Conservation (phyloP, 2,329 filamentous ascomycete genomes). For the Coniochaeta pulveracea region DNA sequence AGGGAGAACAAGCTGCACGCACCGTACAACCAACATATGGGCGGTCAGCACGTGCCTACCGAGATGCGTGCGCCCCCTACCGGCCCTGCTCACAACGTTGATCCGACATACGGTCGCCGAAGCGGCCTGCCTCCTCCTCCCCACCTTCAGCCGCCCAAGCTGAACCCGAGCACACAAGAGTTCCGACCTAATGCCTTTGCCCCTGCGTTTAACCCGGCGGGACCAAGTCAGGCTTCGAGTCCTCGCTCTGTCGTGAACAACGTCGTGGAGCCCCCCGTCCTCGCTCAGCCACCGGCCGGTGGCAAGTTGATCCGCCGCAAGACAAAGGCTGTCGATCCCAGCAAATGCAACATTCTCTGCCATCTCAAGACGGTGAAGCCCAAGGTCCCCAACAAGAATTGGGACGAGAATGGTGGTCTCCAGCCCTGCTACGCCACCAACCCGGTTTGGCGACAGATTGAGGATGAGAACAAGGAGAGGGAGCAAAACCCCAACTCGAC, state of each 20-base stretch:
- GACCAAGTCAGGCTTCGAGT: constrained; percentile 59
- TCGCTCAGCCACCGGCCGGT: constrained; percentile 22
- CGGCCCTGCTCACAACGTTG: constrained; percentile 51
- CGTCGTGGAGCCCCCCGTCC: constrained; percentile 19
- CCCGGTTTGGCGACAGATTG: constrained; percentile 69
- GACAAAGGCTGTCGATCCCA: constrained; percentile 58
- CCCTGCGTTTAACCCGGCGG: constrained; percentile 65
- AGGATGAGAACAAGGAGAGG: constrained; percentile 63
- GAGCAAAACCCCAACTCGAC: constrained; percentile 35
- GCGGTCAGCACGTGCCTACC: constrained; percentile 38
- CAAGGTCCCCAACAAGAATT: constrained; percentile 47
- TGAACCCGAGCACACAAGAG: constrained; percentile 60
- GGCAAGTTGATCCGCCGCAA: constrained; percentile 56
- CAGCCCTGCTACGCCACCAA: constrained; percentile 73
- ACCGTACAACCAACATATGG: constrained; percentile 21
- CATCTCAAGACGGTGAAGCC: constrained; percentile 43
- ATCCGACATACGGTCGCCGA: constrained; percentile 41
- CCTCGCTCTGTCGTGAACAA: constrained; percentile 52
- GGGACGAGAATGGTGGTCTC: constrained; percentile 70
- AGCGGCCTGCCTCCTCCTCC: constrained; percentile 34
- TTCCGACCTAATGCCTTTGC: constrained; percentile 82
- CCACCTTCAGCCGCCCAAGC: constrained; percentile 37
- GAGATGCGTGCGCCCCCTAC: constrained; percentile 60
- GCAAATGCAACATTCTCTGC: constrained; percentile 49
- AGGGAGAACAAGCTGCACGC: constrained; percentile 38